phyloP scores from a whole-genome alignment of 768 basidiomycete species.

The Kwoniella sp. region DNA sequence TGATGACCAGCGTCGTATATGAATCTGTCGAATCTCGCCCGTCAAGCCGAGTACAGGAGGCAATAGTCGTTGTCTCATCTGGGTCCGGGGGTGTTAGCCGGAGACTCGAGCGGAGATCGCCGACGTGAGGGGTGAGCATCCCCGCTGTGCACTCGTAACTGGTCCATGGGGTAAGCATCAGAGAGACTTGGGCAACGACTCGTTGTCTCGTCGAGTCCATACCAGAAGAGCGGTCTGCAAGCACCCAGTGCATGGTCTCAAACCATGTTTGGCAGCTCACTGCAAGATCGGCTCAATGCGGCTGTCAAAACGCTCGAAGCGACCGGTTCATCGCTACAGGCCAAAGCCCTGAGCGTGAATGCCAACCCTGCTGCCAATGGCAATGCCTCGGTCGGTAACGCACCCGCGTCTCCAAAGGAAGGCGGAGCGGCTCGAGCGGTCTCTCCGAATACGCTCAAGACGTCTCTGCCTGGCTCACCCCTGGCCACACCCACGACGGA shows the following conservation, averaged over 20 bases:
- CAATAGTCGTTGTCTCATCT: no score
- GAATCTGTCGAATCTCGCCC: no score
- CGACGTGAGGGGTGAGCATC: no score
- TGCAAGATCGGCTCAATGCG: slow-evolving; percentile 37
- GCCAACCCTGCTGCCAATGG: slow-evolving; percentile 8
- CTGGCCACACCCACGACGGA: neutral
- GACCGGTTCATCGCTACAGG: slow-evolving; percentile 34
- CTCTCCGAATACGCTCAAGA: slow-evolving; percentile 4
- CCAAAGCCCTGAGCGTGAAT: slow-evolving; percentile 21
- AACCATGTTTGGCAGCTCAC: slow-evolving; percentile 14
- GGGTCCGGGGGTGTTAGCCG: no score
- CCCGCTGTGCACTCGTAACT: no score
- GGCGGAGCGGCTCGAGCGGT: neutral
- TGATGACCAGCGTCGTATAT: slow-evolving; percentile 1
- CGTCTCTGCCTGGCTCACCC: slow-evolving; percentile 12
- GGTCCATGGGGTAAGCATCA: no score
- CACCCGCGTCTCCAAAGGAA: slow-evolving; percentile 6
- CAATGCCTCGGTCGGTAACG: neutral
- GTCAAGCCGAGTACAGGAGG: neutral
- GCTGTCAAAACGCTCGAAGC: slow-evolving; percentile 39
- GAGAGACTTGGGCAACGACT: no score
- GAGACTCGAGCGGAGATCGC: no score
- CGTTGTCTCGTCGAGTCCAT: no score
- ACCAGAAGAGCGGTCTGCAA: no score
- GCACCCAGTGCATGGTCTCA: neutral